Base-by-base conservation (phyloP, 2,329 filamentous ascomycete genomes). In the Alternaria sp. region DNA sequence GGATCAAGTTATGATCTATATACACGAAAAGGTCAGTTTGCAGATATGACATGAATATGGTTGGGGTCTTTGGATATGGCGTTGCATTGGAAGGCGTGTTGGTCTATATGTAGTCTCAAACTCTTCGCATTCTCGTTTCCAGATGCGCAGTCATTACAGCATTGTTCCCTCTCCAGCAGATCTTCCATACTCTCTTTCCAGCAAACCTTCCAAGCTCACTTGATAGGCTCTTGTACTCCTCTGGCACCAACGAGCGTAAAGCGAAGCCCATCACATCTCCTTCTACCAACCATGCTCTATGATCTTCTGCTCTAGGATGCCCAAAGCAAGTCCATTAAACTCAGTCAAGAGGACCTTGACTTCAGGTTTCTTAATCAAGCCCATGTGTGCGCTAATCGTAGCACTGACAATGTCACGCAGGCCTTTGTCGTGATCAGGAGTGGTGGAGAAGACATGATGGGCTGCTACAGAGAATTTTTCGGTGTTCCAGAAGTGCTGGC, bases 41-140 rank as follows among this genome's bases (percentile, higher is more conserved):
- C 16, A 34, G 4, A 34, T 11, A 8, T 0, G 28, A 20, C 4
- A 34, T 10, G 4, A n/a, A 0, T 22, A 5, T 22, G 11, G 28
- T 20, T 20, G 8, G 28, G 45, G n/a, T 20, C 27, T 48, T 6
- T 48, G n/a, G 28, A 32, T 0, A 22, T 9, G n/a, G 28, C 28
- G 28, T 22, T 49, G 18, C 28, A 49, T 45, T 14, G 25, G 25
- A 28, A n/a, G 43, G 43, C 12, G 40, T 28, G 16, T 45, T 28
- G 43, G 25, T 25, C 22, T 2, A 7, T 25, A 25, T 25, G 5
- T 6, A 25, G 22, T 25, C 22, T 25, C 22, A 0, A 25, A 0
- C 7, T 2, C 22, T 25, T 25, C 22, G 6, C 22, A 7, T 25
- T 25, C 1, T 25, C 0, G 0, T 25, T 6, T 2, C 6, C 22